These are phyloP conservation scores for Toxoplasma gondii DNA, from an alignment of 169 alveolate genomes.

Conservation along the genomic window DNA sequence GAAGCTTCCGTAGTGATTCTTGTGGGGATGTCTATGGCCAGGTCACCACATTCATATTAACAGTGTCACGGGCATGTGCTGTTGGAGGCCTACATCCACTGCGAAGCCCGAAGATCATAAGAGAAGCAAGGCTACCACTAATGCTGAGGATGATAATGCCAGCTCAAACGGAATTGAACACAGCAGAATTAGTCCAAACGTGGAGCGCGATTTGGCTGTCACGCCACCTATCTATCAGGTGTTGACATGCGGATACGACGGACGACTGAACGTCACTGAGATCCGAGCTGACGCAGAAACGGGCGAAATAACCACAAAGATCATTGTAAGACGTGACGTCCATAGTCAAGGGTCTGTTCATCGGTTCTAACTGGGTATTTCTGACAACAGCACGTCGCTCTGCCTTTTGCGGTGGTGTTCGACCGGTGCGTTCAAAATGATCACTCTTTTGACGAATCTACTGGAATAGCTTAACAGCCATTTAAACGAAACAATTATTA, in stretches of 20 bases:
- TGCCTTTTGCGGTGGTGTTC: too few relatives aligned
- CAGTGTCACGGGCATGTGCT: constrained; percentile 43
- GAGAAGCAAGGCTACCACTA: background rate
- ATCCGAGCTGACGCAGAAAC: constrained; percentile 21
- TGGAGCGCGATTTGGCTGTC: background rate
- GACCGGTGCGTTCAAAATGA: background rate
- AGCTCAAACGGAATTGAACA: background rate
- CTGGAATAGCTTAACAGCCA: background rate
- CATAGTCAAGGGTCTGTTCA: background rate
- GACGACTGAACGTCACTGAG: constrained; percentile 21
- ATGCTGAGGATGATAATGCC: background rate
- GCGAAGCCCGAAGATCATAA: background rate
- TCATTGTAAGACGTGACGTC: constrained; percentile 19
- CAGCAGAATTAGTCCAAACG: background rate
- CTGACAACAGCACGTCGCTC: background rate
- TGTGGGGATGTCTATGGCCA: background rate
- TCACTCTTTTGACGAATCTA: too few relatives aligned
- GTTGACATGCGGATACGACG: constrained; percentile 38
- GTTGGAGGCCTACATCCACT: background rate
- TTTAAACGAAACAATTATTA: background rate
- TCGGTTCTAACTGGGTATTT: background rate
- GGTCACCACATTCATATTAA: constrained; percentile 32
- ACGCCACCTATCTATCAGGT: background rate
- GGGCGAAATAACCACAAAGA: constrained; percentile 1
- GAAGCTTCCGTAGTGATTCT: too few relatives aligned